Base-by-base conservation (phyloP, 2,329 filamentous ascomycete genomes). In the Penicillium sp. region DNA sequence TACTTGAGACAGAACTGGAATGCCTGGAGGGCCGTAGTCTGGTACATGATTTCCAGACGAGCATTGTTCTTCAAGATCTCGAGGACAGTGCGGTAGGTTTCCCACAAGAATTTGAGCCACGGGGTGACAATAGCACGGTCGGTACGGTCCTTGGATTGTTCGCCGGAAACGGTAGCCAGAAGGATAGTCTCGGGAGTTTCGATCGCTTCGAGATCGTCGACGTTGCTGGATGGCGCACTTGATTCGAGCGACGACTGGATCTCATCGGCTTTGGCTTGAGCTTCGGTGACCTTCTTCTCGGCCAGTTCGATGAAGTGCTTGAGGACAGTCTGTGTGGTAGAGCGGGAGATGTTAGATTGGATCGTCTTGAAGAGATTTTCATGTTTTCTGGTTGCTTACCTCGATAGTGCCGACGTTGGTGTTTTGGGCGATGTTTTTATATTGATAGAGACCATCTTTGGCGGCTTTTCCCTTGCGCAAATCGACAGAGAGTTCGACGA, bases 341-440 rank as follows among this genome's bases (percentile, higher is more conserved):
- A 42, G 42, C 18, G 46, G 26, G 43, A 43, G 14, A 18, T 45
- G 11, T 57, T 43, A 57, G 43, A 35, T 18, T 9, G 12, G 8
- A 18, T 43, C 33, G 6, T 5, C 16, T 35, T 52, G 7, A 24
- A 33, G 4, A 38, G 8, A 33, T 45, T 50, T 35, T 57, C 1
- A 24, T n/a, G 5, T 12, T n/a, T 23, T 21, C n/a, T 28, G 30
- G 24, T 24, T n/a, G 52, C 73, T 59, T 79, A 91, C 89, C 85
- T 97, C 94, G 74, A 99, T 99, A 60, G 94, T 99, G 67, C 86
- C 91, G 65, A 99, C 91, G 73, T 97, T 97, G 66, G 93, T 96
- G 80, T 99, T 99, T 77, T 99, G 94, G 56, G 92, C 93, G 65
- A 97, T 97, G 77, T 99, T 99, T 83, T 99, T 99, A 84, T 99